These are phyloP conservation scores for Phytopythium montanum DNA, from an alignment of 352 stramenopile species.

Conservation along the genomic window DNA sequence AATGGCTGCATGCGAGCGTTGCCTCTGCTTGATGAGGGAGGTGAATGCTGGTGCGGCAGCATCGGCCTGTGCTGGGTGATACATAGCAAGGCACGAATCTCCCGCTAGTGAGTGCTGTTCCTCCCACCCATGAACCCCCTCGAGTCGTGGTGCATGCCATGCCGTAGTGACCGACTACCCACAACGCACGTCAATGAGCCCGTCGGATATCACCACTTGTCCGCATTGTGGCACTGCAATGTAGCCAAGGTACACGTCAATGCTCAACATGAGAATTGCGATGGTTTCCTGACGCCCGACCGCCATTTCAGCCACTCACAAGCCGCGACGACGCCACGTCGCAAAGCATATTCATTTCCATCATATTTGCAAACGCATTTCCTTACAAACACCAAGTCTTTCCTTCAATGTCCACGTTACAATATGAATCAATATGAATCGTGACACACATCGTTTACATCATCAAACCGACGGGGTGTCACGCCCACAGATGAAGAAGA, in stretches of 20 bases:
- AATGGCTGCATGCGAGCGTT: background rate
- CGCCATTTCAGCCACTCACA: background rate
- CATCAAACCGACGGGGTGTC: background rate
- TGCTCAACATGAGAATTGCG: no score
- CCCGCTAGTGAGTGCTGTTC: background rate
- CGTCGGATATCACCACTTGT: no score
- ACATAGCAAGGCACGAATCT: background rate
- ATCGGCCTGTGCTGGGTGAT: no score
- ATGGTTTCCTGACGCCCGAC: no score
- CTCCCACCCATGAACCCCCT: background rate
- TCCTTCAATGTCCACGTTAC: no score
- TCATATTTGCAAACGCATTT: background rate
- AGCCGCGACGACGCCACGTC: background rate
- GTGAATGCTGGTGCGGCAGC: no score
- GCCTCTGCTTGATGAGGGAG: background rate
- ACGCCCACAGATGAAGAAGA: slow-evolving; percentile 1
- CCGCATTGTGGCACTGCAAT: no score
- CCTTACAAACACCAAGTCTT: background rate
- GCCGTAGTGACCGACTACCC: background rate
- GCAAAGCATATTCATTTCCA: no score
- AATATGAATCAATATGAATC: background rate
- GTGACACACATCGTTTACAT: background rate
- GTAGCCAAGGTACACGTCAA: no score
- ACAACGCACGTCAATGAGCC: background rate
- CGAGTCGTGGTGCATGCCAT: background rate